A percentile compares a stretch with the other conserved stretches of the same genome.
Conservation (phyloP, 2,329 filamentous ascomycete species). For the Mycogone perniciosa region DNA sequence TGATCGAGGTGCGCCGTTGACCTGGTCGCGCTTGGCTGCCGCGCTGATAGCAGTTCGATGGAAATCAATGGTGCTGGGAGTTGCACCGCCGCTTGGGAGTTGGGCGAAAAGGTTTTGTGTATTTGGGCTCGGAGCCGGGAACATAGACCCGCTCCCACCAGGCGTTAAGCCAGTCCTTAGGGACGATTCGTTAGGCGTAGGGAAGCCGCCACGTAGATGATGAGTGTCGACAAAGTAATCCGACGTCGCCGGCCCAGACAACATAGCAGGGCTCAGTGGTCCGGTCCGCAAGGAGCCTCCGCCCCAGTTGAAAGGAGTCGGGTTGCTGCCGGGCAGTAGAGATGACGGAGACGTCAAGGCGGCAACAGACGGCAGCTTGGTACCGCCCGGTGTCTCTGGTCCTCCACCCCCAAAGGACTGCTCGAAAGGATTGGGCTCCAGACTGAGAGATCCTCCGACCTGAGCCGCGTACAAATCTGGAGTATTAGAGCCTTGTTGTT, state of each 20-base stretch:
- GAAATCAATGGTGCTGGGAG: conserved; percentile 87
- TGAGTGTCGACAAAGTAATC: conserved; percentile 85
- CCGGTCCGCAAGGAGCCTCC: conserved; percentile 82
- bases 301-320: conserved; percentile 71
- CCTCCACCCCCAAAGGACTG: conserved; percentile 71
- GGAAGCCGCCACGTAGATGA: conserved; percentile 74
- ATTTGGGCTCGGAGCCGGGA: conserved; percentile 83
- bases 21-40: conserved; percentile 55
- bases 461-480: conserved; percentile 64
- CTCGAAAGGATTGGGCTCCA: conserved; percentile 95
- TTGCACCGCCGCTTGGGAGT: conserved; percentile 73
- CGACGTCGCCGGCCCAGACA: conserved; percentile 67
- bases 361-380: conserved; percentile 81
- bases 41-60: conserved; percentile 86
- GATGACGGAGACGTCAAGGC: conserved; percentile 85
- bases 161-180: conserved; percentile 87
- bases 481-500: conserved; percentile 44
- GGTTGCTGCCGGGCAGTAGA: conserved; percentile 65
- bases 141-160: conserved; percentile 94
- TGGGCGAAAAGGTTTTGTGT: conserved; percentile 77
- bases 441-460: conserved; percentile 51
- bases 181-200: conserved; percentile 94
- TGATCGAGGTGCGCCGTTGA: conserved; percentile 25
- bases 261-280: conserved; percentile 93
- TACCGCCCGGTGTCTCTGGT: conserved; percentile 75